phyloP scores from a whole-genome alignment of 768 basidiomycete species.

The Termitomyces sp. region DNA sequence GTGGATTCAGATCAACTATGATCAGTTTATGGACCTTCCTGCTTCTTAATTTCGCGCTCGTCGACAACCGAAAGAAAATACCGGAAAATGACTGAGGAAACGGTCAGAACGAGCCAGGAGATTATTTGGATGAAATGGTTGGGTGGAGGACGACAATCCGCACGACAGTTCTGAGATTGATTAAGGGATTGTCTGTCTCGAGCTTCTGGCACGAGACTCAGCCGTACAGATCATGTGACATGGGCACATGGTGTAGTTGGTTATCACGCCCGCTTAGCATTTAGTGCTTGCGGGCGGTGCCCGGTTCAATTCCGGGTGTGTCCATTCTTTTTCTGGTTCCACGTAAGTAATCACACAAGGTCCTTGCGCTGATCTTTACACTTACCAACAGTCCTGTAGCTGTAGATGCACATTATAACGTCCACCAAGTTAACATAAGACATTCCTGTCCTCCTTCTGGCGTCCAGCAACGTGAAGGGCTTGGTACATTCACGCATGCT shows the following conservation, averaged over 20 bases:
- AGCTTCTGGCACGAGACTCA: too few species aligned
- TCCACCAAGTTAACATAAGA: constrained; percentile 14
- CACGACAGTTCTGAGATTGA: too few species aligned
- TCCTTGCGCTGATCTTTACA: background rate
- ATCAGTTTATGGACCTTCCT: constrained; percentile 65
- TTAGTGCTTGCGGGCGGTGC: constrained; percentile 19
- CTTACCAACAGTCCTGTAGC: background rate
- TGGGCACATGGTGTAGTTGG: constrained; percentile 29
- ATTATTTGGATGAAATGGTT: constrained; percentile 17
- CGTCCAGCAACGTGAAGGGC: constrained; percentile 10
- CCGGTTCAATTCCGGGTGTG: constrained; percentile 28
- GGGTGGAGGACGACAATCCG: too few species aligned
- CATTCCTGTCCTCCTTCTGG: constrained; percentile 21
- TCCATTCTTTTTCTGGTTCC: constrained; percentile 10
- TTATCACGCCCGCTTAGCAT: constrained; percentile 29
- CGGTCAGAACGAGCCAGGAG: too few species aligned
- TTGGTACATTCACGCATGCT: constrained; percentile 15
- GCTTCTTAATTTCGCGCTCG: too few species aligned
- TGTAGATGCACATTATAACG: constrained; percentile 18
- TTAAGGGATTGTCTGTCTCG: too few species aligned
- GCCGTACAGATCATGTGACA: background rate
- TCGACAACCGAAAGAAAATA: too few species aligned
- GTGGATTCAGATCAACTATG: constrained; percentile 73
- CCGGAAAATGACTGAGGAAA: too few species aligned
- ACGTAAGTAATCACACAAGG: too few species aligned